Evolutionary conservation across 768 basidiomycete species (phyloP).

Genomic region (Hericium rajendrae): DNA sequence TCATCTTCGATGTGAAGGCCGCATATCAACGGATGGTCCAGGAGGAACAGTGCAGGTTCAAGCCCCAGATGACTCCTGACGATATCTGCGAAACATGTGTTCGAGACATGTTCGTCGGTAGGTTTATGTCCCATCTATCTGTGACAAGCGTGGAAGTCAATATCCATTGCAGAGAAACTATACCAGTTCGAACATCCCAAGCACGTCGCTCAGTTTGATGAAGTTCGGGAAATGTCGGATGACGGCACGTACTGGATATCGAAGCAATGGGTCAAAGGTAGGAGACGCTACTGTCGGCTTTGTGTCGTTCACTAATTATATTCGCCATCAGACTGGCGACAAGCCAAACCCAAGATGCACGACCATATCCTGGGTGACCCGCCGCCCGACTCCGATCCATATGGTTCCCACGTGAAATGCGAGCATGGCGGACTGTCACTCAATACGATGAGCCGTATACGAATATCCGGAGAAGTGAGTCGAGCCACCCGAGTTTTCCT

Average conservation of each 20-base stretch:
- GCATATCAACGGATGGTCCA: not conserved
- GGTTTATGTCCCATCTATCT: conserved; percentile 4
- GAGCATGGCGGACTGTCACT: conserved; percentile 58
- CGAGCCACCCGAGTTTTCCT: not conserved
- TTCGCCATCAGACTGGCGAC: conserved; percentile 48
- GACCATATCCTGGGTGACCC: conserved; percentile 46
- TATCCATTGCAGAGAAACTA: conserved; percentile 40
- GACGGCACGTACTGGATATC: conserved; percentile 60
- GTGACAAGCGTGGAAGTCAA: not conserved
- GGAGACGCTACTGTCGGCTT: not conserved
- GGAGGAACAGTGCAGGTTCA: not conserved
- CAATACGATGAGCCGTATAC: conserved; percentile 44
- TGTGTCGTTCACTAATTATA: not conserved
- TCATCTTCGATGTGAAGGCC: not conserved
- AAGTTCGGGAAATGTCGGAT: conserved; percentile 34
- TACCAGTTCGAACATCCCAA: conserved; percentile 63
- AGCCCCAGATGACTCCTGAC: not conserved
- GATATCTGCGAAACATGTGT: conserved; percentile 61
- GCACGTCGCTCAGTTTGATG: conserved; percentile 50
- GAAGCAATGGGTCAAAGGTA: conserved; percentile 71
- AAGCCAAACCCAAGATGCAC: conserved; percentile 72
- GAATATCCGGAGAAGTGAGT: conserved; percentile 54
- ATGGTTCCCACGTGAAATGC: conserved; percentile 52
- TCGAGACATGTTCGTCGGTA: conserved; percentile 46
- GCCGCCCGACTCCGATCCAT: conserved; percentile 52